phyloP scores from a whole-genome alignment of 106 monocot species.

The Acanthochlamys bracteata region DNA sequence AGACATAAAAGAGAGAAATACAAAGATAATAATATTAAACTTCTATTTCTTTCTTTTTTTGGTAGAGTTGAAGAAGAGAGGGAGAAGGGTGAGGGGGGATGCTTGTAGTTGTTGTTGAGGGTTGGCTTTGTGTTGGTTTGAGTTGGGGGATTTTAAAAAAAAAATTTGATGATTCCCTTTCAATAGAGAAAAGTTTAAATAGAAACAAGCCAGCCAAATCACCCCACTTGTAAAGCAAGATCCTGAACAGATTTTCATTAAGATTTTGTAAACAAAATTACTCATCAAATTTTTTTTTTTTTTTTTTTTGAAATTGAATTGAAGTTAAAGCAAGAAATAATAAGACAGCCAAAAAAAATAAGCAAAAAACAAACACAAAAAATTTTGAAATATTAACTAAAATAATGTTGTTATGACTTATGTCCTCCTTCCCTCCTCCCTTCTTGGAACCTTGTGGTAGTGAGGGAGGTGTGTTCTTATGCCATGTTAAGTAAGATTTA shows the following conservation, averaged over 20 bases:
- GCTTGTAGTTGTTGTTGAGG: neutral
- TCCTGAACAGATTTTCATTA: constrained; percentile 14
- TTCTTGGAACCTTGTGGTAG: too few relatives aligned
- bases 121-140: neutral
- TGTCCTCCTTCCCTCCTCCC: too few relatives aligned
- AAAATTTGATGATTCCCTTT: neutral
- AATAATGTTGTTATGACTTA: too few relatives aligned
- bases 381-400: too few relatives aligned
- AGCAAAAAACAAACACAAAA: too few relatives aligned
- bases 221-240: constrained; percentile 12
- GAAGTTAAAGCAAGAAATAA: neutral
- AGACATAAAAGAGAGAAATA: neutral
- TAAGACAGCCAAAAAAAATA: neutral
- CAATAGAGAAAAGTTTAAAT: neutral
- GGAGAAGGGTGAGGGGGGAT: neutral
- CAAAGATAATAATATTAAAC: neutral
- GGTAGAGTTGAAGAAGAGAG: neutral
- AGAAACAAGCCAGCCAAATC: constrained; percentile 9
- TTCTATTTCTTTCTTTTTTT: too few relatives aligned
- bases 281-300: neutral
- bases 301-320: neutral
- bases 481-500: too few relatives aligned
- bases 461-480: too few relatives aligned
- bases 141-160: neutral
- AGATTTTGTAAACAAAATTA: constrained; percentile 1